Base-by-base conservation (phyloP, 768 basidiomycete genomes). In the Amanita polypyramis region DNA sequence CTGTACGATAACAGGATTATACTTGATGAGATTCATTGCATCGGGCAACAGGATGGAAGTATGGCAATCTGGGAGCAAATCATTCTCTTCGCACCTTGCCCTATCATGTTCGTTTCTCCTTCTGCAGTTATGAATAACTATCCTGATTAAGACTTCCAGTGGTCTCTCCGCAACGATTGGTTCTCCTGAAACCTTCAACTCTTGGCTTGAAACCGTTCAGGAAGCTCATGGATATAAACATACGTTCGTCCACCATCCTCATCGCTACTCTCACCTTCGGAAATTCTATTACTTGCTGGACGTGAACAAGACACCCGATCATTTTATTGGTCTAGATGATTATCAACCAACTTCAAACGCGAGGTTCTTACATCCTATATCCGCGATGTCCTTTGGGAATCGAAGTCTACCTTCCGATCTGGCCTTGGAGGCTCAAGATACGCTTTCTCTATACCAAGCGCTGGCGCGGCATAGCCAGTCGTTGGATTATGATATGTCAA, bases 151-250 rank as follows among this genome's bases (percentile, higher is more conserved):
- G 45, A 20, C n/a, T 10, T 50, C 9, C 37, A 83, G 80, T 53
- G 85, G 82, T 17, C 66, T 86, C 19, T 84, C 82, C 6, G 85
- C 84, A 1, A 86, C 84, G 0, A 71, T 86, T 25, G 84, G 84
- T 15, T 64, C 72, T 0, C 81, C 84, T 0, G 73, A 82, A 40
- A 62, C 64, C 14, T 86, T 86, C 62, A 83, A 79, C 52, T 51
- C 62, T 3, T 86, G 84, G 84, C 73, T 86, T 1, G 64, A 64
- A 45, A 70, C 74, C 1, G 76, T 86, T 12, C 82, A 86, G 59
- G 56, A 60, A 44, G 70, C 75, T 0, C 77, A 80, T 45, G 74
- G 76, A 0, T 79, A 75, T 61, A 61, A 74, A 23, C 77, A 85
- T 58, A 67, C 65, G 1, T 77, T 79, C 56, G 72, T 86, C 35